These are phyloP conservation scores for Cercospora sp. DNA, from an alignment of 2,329 filamentous ascomycete genomes.

Conservation along the genomic window DNA sequence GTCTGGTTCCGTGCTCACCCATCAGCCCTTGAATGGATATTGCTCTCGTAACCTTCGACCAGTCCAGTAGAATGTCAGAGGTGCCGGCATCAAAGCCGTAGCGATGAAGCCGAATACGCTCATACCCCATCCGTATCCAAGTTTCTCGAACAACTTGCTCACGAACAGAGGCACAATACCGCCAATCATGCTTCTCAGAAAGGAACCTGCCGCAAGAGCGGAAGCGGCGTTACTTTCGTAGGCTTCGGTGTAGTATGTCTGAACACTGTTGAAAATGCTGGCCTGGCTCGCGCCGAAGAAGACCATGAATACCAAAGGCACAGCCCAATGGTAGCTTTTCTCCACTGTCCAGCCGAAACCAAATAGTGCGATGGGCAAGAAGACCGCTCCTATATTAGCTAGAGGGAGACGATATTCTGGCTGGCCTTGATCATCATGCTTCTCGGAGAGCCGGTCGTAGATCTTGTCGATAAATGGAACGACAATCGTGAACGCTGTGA, in stretches of 20 bases:
- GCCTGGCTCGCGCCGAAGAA: slow-evolving; percentile 55
- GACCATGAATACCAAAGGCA: slow-evolving; percentile 44
- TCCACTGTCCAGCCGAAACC: slow-evolving; percentile 48
- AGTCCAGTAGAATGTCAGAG: slow-evolving; percentile 50
- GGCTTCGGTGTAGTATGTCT: slow-evolving; percentile 56
- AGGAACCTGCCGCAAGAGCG: slow-evolving; percentile 51
- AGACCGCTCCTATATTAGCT: slow-evolving; percentile 46
- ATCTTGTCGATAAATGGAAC: slow-evolving; percentile 47
- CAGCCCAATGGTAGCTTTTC: slow-evolving; percentile 43
- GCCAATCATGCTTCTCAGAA: slow-evolving; percentile 49
- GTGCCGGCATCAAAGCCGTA: slow-evolving; percentile 50
- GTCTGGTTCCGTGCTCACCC: background rate
- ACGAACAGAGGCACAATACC: slow-evolving; percentile 50
- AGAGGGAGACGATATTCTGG: slow-evolving; percentile 49
- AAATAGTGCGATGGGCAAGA: slow-evolving; percentile 47
- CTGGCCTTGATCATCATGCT: slow-evolving; percentile 42
- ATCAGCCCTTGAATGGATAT: slow-evolving; percentile 38
- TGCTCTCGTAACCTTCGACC: slow-evolving; percentile 49
- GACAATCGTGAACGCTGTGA: slow-evolving; percentile 47
- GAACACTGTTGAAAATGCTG: slow-evolving; percentile 53
- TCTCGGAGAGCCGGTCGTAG: slow-evolving; percentile 46
- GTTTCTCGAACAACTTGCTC: slow-evolving; percentile 43
- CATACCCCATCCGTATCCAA: slow-evolving; percentile 53
- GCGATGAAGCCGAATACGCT: slow-evolving; percentile 49
- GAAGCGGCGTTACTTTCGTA: slow-evolving; percentile 52